Evolutionary conservation across 345 rosid species (phyloP), one percentile per base, ranked within the genome.

Genomic region (Abelmoschus esculentus): DNA sequence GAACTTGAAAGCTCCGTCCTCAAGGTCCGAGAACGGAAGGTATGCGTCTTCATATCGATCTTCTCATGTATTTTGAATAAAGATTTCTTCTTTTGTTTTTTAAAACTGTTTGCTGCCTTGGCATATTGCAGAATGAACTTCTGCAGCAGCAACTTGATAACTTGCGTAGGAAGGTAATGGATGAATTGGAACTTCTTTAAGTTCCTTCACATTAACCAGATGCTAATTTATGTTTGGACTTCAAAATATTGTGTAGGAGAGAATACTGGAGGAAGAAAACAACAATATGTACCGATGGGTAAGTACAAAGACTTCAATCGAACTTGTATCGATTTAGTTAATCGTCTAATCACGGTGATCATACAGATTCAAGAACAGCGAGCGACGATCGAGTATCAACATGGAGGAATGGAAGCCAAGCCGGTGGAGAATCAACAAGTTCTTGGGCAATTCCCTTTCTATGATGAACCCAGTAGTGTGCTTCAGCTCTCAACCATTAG

Each of bases 1-100:
- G 82, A 86, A 58, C 89, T 90, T 0, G 88, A 87, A 73, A 78
- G 77, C 66, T 88, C 97, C 3, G 80, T 86, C 42, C 77, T 70
- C 74, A 90, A 87, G 79, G 85, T 90, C 71, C 89, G 95, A 4
- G 82, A 81, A 12, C 84, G 95, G 5, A 88, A 88, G 96, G 96
- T 88, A 38, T 5, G 8, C 26, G n/a, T 15, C 7, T 15, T 54
- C 2, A 34, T 54, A 19, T 18, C 34, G 12, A 54, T 19, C 36
- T 19, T 13, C 18, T 13, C 2, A 17, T 13, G 14, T 12, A 10
- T 46, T 46, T 46, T 0, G 8, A 40, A 2, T 40, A 8, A 40
- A 40, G 11, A 40, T 40, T 40, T 40, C 44, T 1, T 40, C 44
- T 40, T 9, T 40, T 40, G 44, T 40, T 40, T 40, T 40, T 40